A percentile compares a stretch with the other conserved stretches of the same genome.
phyloP scores from a whole-genome alignment of 75 land plant species.

The Ceratopteris richardii region DNA sequence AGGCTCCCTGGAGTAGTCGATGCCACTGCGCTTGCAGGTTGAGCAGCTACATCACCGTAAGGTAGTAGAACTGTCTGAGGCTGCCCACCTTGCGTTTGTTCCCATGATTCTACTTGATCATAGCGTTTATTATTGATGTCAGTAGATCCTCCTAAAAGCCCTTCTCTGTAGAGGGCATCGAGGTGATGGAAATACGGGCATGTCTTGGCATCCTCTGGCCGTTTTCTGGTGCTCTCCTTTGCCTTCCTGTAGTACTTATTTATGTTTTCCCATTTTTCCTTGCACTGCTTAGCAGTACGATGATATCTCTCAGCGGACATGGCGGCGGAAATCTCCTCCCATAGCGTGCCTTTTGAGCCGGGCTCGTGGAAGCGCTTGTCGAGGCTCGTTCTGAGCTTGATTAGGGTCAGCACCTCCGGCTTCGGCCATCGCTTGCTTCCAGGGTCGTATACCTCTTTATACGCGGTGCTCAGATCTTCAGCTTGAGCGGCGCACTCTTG shows the following conservation, averaged over 20 bases:
- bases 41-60: too few species aligned
- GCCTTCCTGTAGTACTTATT: constrained; percentile 80
- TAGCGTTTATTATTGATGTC: background rate
- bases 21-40: too few species aligned
- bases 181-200: constrained; percentile 65
- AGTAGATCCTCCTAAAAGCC: constrained; percentile 1
- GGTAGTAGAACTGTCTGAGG: too few species aligned
- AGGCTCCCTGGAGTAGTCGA: too few species aligned
- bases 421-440: constrained; percentile 56
- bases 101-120: too few species aligned
- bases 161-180: constrained; percentile 47
- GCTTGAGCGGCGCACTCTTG: too few species aligned
- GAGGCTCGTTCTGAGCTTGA: constrained; percentile 33
- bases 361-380: constrained; percentile 46
- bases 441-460: constrained; percentile 10
- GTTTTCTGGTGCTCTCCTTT: constrained; percentile 55
- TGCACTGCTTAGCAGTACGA: constrained; percentile 52
- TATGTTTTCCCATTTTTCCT: constrained; percentile 77
- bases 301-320: constrained; percentile 46
- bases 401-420: constrained; percentile 49
- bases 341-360: constrained; percentile 56
- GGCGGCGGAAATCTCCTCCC: constrained; percentile 56
- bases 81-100: too few species aligned
- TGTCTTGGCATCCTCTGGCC: constrained; percentile 63
- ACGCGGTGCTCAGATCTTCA: constrained; percentile 1